Conservation (phyloP, 352 stramenopile species). For the Globisporangium irregulare region DNA sequence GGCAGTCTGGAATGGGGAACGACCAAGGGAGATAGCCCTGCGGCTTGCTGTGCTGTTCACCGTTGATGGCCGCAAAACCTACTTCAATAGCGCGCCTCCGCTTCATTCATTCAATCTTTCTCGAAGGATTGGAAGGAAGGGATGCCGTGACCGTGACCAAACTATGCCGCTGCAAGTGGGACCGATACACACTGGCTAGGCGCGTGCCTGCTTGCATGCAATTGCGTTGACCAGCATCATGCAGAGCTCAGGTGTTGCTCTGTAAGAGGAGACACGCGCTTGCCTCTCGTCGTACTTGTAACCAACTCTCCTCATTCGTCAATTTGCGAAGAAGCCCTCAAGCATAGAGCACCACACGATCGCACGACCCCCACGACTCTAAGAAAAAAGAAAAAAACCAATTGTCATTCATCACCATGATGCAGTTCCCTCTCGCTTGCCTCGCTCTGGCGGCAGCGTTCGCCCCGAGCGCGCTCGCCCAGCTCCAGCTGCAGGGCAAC, state of each 20-base stretch:
- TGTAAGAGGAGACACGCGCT: background rate
- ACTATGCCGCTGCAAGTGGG: background rate
- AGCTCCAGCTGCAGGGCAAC: conserved; percentile 18
- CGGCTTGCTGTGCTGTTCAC: too few species aligned
- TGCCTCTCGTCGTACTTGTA: background rate
- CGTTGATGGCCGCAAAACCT: background rate
- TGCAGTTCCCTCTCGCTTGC: background rate
- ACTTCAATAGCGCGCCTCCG: background rate
- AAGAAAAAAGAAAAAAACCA: background rate
- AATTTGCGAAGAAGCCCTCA: conserved; percentile 11
- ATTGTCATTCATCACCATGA: background rate
- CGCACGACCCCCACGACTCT: too few species aligned
- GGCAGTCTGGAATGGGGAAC: background rate
- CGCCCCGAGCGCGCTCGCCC: conserved; percentile 8
- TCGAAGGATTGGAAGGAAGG: background rate
- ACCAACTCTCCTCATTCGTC: background rate
- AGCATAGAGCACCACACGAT: background rate
- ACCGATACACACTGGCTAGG: background rate
- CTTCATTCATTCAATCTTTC: background rate
- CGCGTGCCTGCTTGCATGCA: background rate
- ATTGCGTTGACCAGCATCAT: background rate
- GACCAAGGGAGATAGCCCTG: background rate
- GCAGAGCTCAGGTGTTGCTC: background rate
- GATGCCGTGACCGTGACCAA: background rate
- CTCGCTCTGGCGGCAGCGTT: conserved; percentile 1